Conservation (phyloP, 306 rosid genomes). For the Ormosia semicastrata region DNA sequence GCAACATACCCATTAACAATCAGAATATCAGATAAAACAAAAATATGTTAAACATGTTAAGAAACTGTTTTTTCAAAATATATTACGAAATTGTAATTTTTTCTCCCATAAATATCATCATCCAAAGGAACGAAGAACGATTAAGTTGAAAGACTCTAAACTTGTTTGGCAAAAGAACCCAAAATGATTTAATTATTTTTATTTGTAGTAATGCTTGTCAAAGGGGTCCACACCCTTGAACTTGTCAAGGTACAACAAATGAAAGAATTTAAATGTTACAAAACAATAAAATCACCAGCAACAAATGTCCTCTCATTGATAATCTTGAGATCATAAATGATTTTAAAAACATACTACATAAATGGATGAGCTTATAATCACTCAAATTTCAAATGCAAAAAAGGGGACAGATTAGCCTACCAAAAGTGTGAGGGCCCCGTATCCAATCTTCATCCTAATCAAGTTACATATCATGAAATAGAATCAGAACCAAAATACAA, state of each 20-base stretch:
- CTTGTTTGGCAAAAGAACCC: constrained; percentile 7
- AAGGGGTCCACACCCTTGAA: background rate
- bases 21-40: background rate
- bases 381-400: constrained; percentile 14
- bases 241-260: constrained; percentile 11
- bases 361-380: background rate
- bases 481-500: constrained; percentile 28
- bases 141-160: background rate
- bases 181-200: background rate
- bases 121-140: background rate
- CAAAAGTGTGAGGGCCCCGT: constrained; percentile 35
- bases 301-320: background rate
- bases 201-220: background rate
- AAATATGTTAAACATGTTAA: background rate
- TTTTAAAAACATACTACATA: background rate
- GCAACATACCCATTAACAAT: background rate
- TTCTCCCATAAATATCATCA: background rate
- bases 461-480: constrained; percentile 29
- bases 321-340: background rate
- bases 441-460: constrained; percentile 58
- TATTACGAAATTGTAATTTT: background rate
- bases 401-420: constrained; percentile 45
- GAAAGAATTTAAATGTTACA: background rate
- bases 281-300: background rate
- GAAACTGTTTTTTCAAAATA: background rate